Base-by-base conservation (phyloP, 2,329 filamentous ascomycete species). In the Chrysoporthe puriensis region DNA sequence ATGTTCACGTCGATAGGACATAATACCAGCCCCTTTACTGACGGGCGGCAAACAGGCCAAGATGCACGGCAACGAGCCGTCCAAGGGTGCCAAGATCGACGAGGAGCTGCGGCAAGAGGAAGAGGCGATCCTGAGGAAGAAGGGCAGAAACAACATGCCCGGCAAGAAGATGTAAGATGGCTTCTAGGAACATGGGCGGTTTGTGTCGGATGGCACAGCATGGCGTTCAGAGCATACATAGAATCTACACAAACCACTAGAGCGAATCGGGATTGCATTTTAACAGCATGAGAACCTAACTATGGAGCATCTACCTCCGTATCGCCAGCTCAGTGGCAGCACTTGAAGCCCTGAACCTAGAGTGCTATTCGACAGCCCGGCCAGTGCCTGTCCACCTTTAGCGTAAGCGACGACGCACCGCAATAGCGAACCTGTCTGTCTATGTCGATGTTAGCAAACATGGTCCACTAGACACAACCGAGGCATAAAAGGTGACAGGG, bases 1-100 rank as follows among this genome's bases (percentile, higher is more conserved):
- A 79, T 66, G 84, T 74, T 26, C 4, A 34, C 18, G 8, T 44
- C 18, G 14, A 13, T 14, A 14, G 32, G 4, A 48, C 26, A 26
- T 26, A 18, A 36, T 6, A 46, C 63, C 48, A 1, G 26, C n/a
- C 16, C 8, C 62, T 66, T n/a, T 26, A 32, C 57, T 43, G 36
- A 68, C 65, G 4, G 34, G 8, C 3, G 6, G 8, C 44, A 36
- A 48, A 21, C 56, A 86, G 87, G 91, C 90, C 66, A 85, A 80
- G 72, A 75, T 83, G 71, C 90, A 94, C 75, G 90, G 90, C 69
- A 93, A 93, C 76, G 84, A 93, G 79, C 91, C 91, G 1, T 91
- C 88, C 26, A 87, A 83, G 74, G 91, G 91, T 21, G 91, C 91
- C 34, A 86, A 91, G 83, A 84, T 93, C 67, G 91, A 94, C 77